Percentiles rank a stretch among this genome's conserved stretches.
Conservation (phyloP, 169 alveolate genomes). For the Cryptosporidium ubiquitum region DNA sequence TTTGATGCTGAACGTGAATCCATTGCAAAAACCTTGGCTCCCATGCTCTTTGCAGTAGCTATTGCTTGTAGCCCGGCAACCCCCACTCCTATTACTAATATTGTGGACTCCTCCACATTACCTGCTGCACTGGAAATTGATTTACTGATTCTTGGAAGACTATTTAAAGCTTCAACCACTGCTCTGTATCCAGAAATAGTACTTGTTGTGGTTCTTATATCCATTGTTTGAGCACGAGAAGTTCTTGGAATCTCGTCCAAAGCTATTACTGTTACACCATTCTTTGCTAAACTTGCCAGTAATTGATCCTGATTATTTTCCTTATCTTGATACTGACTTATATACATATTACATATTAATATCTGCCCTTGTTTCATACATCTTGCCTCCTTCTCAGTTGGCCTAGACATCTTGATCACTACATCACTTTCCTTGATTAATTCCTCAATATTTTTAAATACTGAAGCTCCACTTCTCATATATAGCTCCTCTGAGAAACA, state of each 20-base stretch:
- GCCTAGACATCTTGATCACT: slow-evolving; percentile 83
- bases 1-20: slow-evolving; percentile 80
- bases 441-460: slow-evolving; percentile 73
- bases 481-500: slow-evolving; percentile 38
- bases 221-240: slow-evolving; percentile 81
- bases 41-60: slow-evolving; percentile 82
- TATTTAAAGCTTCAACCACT: slow-evolving; percentile 80
- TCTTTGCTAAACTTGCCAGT: slow-evolving; percentile 33
- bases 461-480: slow-evolving; percentile 77
- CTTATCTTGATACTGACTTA: slow-evolving; percentile 78
- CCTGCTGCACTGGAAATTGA: slow-evolving; percentile 84
- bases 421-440: slow-evolving; percentile 80
- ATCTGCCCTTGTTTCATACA: slow-evolving; percentile 81
- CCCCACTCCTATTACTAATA: slow-evolving; percentile 84
- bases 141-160: slow-evolving; percentile 79
- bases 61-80: slow-evolving; percentile 86
- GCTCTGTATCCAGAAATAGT: slow-evolving; percentile 84
- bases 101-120: slow-evolving; percentile 81
- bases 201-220: slow-evolving; percentile 81
- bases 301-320: slow-evolving; percentile 73
- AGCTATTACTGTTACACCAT: slow-evolving; percentile 78
- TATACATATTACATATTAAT: slow-evolving; percentile 83
- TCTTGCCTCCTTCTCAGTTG: slow-evolving; percentile 77
- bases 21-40: slow-evolving; percentile 81
- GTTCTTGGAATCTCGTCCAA: slow-evolving; percentile 84